Conservation (phyloP, 306 rosid genomes). For the Quercus variabilis region DNA sequence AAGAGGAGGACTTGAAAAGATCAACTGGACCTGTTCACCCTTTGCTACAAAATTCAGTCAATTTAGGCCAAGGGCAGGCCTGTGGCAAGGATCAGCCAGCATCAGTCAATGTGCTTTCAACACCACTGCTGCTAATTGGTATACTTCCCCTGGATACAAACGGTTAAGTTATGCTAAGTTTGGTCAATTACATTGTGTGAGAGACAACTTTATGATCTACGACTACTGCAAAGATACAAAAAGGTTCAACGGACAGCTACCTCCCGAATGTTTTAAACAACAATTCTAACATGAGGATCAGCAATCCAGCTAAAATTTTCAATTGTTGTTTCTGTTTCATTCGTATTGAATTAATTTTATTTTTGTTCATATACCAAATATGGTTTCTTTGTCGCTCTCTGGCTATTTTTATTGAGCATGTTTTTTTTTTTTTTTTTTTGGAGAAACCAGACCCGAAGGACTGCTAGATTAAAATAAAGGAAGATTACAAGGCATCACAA, state of each 20-base stretch:
- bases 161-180: slow-evolving; percentile 32
- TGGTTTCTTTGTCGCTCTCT: neutral
- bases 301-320: neutral
- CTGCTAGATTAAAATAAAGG: too few species aligned
- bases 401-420: neutral
- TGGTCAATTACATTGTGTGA: slow-evolving; percentile 56
- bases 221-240: slow-evolving; percentile 67
- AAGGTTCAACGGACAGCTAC: slow-evolving; percentile 54
- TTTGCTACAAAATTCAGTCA: slow-evolving; percentile 46
- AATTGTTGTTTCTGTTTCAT: slow-evolving; percentile 7
- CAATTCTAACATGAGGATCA: slow-evolving; percentile 33
- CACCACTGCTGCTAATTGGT: slow-evolving; percentile 53
- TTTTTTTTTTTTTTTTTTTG: too few species aligned
- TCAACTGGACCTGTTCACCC: slow-evolving; percentile 66
- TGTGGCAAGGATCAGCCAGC: slow-evolving; percentile 58
- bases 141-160: slow-evolving; percentile 49
- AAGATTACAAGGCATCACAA: too few species aligned
- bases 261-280: slow-evolving; percentile 54
- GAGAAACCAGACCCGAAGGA: too few species aligned
- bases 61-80: slow-evolving; percentile 77
- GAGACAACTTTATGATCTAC: slow-evolving; percentile 59
- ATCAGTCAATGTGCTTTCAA: slow-evolving; percentile 47
- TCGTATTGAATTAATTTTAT: slow-evolving; percentile 18
- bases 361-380: slow-evolving; percentile 4
- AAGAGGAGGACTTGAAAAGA: slow-evolving; percentile 68